Evolutionary conservation across 2,329 filamentous ascomycete species (phyloP).

Genomic region (Aspergillus sp.): DNA sequence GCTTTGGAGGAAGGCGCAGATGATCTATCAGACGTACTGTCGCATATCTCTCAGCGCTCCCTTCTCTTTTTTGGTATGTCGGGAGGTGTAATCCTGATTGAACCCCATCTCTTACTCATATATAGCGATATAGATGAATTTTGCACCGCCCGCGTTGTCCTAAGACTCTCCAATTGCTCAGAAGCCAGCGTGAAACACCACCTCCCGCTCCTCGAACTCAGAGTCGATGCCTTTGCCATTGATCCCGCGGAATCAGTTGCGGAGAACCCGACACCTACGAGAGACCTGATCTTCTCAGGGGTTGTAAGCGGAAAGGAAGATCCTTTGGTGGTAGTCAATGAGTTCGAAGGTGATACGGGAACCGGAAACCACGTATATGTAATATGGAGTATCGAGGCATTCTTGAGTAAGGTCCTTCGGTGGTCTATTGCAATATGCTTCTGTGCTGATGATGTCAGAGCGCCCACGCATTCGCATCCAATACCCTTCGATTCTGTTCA

Average conservation of each 20-base stretch:
- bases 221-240: slow-evolving; percentile 46
- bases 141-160: slow-evolving; percentile 46
- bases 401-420: slow-evolving; percentile 30
- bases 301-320: slow-evolving; percentile 34
- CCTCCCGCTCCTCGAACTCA: slow-evolving; percentile 46
- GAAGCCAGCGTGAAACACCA: slow-evolving; percentile 44
- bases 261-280: slow-evolving; percentile 31
- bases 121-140: slow-evolving; percentile 50
- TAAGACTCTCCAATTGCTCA: slow-evolving; percentile 48
- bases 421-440: not conserved
- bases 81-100: slow-evolving; percentile 1
- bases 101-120: slow-evolving; percentile 45
- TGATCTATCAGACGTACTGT: slow-evolving; percentile 40
- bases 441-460: slow-evolving; percentile 20
- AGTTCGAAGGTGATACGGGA: slow-evolving; percentile 34
- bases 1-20: slow-evolving; percentile 43
- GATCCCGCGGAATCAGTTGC: slow-evolving; percentile 37
- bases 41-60: slow-evolving; percentile 47
- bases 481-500: slow-evolving; percentile 54
- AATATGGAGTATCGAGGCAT: slow-evolving; percentile 41
- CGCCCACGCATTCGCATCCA: slow-evolving; percentile 49
- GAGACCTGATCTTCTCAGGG: slow-evolving; percentile 41
- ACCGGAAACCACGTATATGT: slow-evolving; percentile 37
- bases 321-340: slow-evolving; percentile 41
- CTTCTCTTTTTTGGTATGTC: slow-evolving; percentile 49